phyloP scores from a whole-genome alignment of 805 yeast genomes.

The Suhomyces kilbournensis region DNA sequence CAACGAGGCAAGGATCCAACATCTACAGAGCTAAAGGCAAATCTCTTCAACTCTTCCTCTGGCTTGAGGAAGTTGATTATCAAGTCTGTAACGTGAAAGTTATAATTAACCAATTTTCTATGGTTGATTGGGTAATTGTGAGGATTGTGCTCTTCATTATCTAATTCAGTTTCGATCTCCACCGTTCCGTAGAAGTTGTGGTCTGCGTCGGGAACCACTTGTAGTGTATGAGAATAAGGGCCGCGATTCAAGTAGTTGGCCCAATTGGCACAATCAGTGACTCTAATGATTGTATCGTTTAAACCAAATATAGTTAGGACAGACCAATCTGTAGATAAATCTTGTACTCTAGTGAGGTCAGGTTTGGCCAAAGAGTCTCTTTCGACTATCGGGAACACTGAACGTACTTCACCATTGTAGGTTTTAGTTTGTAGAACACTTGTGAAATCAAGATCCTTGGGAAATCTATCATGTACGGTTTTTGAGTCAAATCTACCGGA shows the following conservation, averaged over 20 bases:
- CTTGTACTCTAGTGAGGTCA: conserved; percentile 40
- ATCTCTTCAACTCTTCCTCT: conserved; percentile 52
- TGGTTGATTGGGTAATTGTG: conserved; percentile 41
- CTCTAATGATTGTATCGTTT: conserved; percentile 63
- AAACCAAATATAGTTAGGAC: conserved; percentile 72
- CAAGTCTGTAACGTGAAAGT: conserved; percentile 46
- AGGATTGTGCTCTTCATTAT: conserved; percentile 35
- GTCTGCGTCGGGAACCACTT: conserved; percentile 65
- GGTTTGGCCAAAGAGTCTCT: conserved; percentile 47
- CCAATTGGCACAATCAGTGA: conserved; percentile 56
- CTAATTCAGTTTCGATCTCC: conserved; percentile 32
- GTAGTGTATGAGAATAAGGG: conserved; percentile 46
- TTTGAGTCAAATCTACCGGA: conserved; percentile 64
- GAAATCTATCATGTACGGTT: conserved; percentile 43
- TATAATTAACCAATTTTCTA: conserved; percentile 55
- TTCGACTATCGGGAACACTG: conserved; percentile 50
- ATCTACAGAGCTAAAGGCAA: conserved; percentile 32
- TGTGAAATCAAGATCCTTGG: conserved; percentile 14
- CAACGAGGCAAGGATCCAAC: conserved; percentile 51
- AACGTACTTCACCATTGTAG: conserved; percentile 48
- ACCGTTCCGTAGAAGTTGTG: conserved; percentile 70
- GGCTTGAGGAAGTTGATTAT: conserved; percentile 50
- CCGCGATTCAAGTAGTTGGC: conserved; percentile 58
- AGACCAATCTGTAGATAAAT: conserved; percentile 45
- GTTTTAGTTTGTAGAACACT: conserved; percentile 30